Evolutionary conservation across 352 stramenopile genomes (phyloP).

Genomic region (Globisporangium orthogonon): DNA sequence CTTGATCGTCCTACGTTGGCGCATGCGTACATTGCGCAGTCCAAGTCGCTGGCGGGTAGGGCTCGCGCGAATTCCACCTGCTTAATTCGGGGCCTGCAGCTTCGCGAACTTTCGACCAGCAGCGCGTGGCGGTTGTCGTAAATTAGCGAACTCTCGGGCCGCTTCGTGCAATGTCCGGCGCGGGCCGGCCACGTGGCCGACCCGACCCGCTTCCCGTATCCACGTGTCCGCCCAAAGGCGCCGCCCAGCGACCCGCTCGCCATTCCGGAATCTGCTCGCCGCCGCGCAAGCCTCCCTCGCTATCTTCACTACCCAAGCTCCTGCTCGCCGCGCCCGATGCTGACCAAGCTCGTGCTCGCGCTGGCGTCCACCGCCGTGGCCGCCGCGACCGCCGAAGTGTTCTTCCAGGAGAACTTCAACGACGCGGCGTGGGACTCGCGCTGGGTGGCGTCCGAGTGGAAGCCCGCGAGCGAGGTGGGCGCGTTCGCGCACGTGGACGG

Average conservation of each 20-base stretch:
- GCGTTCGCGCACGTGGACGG: conserved; percentile 92
- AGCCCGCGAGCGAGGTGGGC: conserved; percentile 90
- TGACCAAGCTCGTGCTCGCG: conserved; percentile 53
- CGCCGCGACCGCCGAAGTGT: conserved; percentile 71
- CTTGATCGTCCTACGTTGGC: not conserved
- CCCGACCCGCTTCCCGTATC: no score
- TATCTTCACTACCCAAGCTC: not conserved
- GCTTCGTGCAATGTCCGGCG: no score
- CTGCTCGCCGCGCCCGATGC: conserved; percentile 21
- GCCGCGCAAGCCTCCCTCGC: not conserved
- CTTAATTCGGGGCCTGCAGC: no score
- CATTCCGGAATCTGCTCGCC: conserved; percentile 7
- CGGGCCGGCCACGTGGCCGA: no score
- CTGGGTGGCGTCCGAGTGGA: conserved; percentile 94
- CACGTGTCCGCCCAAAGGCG: no score
- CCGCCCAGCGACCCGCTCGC: no score
- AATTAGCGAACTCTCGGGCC: no score
- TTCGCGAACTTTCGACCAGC: no score
- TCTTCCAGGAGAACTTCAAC: conserved; percentile 94
- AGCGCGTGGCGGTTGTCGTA: no score
- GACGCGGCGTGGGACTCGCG: conserved; percentile 69
- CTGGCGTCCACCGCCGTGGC: conserved; percentile 41
- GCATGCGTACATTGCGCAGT: no score
- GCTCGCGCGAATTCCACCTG: no score
- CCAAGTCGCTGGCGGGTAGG: no score